Percentiles rank a stretch among this genome's conserved stretches.
Conservation (phyloP, 495 filamentous ascomycete genomes). For the Talaromyces proteolyticus region DNA sequence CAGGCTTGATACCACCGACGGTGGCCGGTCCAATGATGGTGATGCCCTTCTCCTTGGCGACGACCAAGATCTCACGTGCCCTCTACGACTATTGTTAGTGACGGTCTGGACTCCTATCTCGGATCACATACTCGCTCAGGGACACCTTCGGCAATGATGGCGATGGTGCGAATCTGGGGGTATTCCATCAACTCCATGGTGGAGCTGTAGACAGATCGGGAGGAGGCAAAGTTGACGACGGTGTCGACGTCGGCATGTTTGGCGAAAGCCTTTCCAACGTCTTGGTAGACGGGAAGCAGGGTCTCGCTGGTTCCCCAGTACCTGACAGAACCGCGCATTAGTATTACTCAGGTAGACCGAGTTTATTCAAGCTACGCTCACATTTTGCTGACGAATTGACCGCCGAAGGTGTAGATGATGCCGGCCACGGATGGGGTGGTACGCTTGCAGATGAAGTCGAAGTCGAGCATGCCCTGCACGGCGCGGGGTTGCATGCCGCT, state of each 20-base stretch:
- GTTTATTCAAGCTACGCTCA: slow-evolving; percentile 29
- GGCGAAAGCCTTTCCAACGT: slow-evolving; percentile 85
- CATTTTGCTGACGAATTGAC: slow-evolving; percentile 99
- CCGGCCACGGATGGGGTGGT: slow-evolving; percentile 92
- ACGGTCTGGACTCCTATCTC: too few species aligned
- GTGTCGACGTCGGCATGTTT: slow-evolving; percentile 98
- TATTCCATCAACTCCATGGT: slow-evolving; percentile 97
- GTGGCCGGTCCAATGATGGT: slow-evolving; percentile 98
- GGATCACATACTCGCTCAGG: slow-evolving; percentile 79
- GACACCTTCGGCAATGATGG: slow-evolving; percentile 98
- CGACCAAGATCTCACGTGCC: slow-evolving; percentile 92
- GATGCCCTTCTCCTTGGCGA: slow-evolving; percentile 95
- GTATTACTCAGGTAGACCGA: background rate
- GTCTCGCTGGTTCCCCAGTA: slow-evolving; percentile 99
- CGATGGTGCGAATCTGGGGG: slow-evolving; percentile 95
- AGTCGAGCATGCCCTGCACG: slow-evolving; percentile 99
- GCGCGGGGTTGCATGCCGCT: slow-evolving; percentile 94
- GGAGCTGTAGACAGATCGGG: slow-evolving; percentile 93
- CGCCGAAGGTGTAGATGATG: slow-evolving; percentile 99
- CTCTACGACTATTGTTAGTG: too few species aligned
- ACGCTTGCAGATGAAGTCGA: slow-evolving; percentile 99
- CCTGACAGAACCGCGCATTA: slow-evolving; percentile 24
- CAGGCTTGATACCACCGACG: slow-evolving; percentile 98
- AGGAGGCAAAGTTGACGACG: slow-evolving; percentile 98
- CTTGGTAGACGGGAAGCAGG: slow-evolving; percentile 96